Evolutionary conservation across 768 basidiomycete genomes (phyloP).

Genomic region (Leccinum arenicola): DNA sequence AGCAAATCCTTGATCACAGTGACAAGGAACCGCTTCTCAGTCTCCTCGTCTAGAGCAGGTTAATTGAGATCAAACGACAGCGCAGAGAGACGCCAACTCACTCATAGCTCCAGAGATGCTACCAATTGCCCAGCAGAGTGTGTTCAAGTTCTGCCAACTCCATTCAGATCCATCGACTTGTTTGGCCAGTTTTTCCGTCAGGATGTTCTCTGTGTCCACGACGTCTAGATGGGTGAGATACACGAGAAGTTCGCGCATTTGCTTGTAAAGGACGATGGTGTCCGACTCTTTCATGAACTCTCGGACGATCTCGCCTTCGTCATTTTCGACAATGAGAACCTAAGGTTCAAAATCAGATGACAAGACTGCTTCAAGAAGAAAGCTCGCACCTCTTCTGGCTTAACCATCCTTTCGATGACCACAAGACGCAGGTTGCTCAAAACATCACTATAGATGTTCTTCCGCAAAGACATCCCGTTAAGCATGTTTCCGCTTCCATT

Average conservation of each 20-base stretch:
- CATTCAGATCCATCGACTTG: conserved; percentile 98
- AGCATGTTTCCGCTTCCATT: conserved; percentile 63
- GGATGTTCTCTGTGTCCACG: conserved; percentile 91
- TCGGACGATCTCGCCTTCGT: conserved; percentile 98
- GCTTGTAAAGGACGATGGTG: conserved; percentile 98
- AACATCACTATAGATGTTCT: conserved; percentile 95
- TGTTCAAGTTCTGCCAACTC: conserved; percentile 99
- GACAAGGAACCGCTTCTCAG: conserved; percentile 97
- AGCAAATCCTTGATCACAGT: conserved; percentile 98
- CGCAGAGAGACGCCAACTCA: conserved; percentile 39
- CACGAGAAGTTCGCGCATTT: conserved; percentile 95
- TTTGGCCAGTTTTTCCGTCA: conserved; percentile 95
- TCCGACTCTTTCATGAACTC: conserved; percentile 99
- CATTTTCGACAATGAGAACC: conserved; percentile 98
- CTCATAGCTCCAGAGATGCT: conserved; percentile 99
- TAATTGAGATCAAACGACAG: background rate
- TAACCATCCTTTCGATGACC: conserved; percentile 99
- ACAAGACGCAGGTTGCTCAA: conserved; percentile 91
- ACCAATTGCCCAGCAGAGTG: conserved; percentile 99
- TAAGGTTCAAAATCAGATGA: conserved; percentile 30
- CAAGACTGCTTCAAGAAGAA: background rate
- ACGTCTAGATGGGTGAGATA: conserved; percentile 98
- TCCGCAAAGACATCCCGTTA: conserved; percentile 76
- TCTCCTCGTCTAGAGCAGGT: conserved; percentile 78
- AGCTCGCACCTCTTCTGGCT: conserved; percentile 87